Conservation (phyloP, 768 basidiomycete genomes). For the Pulveroboletus sp. region DNA sequence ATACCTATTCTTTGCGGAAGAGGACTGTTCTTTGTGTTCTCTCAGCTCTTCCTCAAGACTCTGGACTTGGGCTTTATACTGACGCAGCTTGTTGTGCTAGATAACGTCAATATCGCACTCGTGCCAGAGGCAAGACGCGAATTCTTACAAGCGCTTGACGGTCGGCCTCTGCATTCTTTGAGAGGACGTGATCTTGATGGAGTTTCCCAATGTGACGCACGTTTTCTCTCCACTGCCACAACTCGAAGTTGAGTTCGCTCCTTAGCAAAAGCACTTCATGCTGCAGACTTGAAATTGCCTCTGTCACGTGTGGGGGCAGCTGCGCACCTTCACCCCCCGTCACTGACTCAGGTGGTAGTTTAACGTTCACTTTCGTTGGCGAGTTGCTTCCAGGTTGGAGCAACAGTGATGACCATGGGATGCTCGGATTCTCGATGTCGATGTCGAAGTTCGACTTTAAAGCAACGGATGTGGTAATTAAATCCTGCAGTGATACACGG, state of each 20-base stretch:
- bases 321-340: constrained; percentile 12
- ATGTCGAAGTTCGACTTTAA: constrained; percentile 68
- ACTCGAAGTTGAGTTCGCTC: constrained; percentile 81
- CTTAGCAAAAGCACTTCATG: constrained; percentile 68
- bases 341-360: constrained; percentile 18
- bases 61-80: constrained; percentile 65
- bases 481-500: constrained; percentile 65
- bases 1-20: constrained; percentile 70
- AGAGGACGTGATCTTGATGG: constrained; percentile 67
- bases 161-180: constrained; percentile 74
- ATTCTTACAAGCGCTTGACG: constrained; percentile 69
- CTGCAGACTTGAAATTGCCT: constrained; percentile 67
- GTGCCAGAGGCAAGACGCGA: background rate
- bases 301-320: constrained; percentile 48
- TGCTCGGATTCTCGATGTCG: constrained; percentile 48
- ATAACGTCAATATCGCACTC: constrained; percentile 5
- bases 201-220: constrained; percentile 77
- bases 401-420: constrained; percentile 48
- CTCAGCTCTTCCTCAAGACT: constrained; percentile 64
- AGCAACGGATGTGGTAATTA: constrained; percentile 67
- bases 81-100: constrained; percentile 79
- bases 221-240: constrained; percentile 79
- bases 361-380: constrained; percentile 17
- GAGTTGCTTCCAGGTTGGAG: constrained; percentile 34
- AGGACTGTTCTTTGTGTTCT: constrained; percentile 68